Base-by-base conservation (phyloP, 2,329 filamentous ascomycete species). In the Cyphellophora europaea region DNA sequence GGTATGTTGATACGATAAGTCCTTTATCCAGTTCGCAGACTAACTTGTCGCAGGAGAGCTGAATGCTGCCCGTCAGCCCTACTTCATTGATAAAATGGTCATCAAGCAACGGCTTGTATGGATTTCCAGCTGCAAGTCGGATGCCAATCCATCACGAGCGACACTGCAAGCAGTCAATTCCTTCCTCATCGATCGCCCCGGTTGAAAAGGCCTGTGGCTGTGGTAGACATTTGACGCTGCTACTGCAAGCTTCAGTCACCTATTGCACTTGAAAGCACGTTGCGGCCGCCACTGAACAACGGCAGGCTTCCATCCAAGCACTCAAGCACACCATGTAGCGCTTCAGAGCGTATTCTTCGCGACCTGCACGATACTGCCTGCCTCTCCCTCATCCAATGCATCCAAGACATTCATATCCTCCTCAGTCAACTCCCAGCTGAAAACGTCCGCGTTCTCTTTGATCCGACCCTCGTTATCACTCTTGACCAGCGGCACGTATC, bases 101-200 rank as follows among this genome's bases (percentile, higher is more conserved):
- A 87, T 96, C 53, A 80, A 83, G 48, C 74, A 77, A 48, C 72
- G 79, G 34, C 66, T 96, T 19, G 80, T 82, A n/a, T 82, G 79
- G 66, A 83, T 96, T 48, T 84, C 89, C 57, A 80, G 78, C 4
- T 75, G 74, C 0, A 79, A 81, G 53, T 81, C 87, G 1, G 77
- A 82, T 47, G 82, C 80, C 2, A 93, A 93, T 53, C 88, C 89
- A 0, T 88, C 79, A 43, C 70, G 91, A 21, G 72, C 83, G 14
- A 95, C 88, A 0, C 62, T 96, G 23, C 88, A 95, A 58, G 89
- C 85, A 47, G 81, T 96, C 4, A 95, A 96, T 58, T 83, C 83
- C 36, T 93, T 85, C 51, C 61, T 96, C 33, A 89, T 96, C 77
- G 57, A 62, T 43, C 50, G 53, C 33, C 57, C 56, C 21, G 49